These are phyloP conservation scores for Anisodus acutangulus DNA, from an alignment of 257 asterid species.

Conservation along the genomic window DNA sequence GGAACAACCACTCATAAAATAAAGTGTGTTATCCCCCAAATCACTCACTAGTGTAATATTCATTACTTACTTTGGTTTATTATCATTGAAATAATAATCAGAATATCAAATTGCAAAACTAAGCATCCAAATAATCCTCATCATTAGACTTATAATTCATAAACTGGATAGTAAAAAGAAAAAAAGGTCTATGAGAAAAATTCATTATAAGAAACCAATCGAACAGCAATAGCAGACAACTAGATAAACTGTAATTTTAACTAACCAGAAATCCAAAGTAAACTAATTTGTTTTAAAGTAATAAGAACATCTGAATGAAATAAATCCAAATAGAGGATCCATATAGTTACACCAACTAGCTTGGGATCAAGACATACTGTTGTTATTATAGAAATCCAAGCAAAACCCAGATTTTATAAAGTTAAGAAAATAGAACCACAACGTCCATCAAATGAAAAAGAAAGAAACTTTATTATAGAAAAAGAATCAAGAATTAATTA, in stretches of 20 bases:
- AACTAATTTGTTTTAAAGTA: neutral
- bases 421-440: neutral
- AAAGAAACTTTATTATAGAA: neutral
- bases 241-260: neutral
- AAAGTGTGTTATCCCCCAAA: neutral
- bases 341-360: neutral
- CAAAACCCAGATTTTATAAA: neutral
- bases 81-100: neutral
- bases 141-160: neutral
- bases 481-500: neutral
- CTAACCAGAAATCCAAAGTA: neutral
- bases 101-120: neutral
- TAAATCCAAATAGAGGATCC: neutral
- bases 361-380: neutral
- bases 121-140: neutral
- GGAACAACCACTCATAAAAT: neutral
- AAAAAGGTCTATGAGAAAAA: neutral
- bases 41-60: neutral
- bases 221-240: slow-evolving; percentile 24
- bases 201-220: slow-evolving; percentile 9
- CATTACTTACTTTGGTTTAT: neutral
- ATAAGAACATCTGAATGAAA: neutral
- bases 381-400: neutral
- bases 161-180: neutral
- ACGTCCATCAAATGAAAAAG: neutral